Base-by-base conservation (phyloP, 371 early-diverging fungal genomes). In the Apophysomyces ossiformis region DNA sequence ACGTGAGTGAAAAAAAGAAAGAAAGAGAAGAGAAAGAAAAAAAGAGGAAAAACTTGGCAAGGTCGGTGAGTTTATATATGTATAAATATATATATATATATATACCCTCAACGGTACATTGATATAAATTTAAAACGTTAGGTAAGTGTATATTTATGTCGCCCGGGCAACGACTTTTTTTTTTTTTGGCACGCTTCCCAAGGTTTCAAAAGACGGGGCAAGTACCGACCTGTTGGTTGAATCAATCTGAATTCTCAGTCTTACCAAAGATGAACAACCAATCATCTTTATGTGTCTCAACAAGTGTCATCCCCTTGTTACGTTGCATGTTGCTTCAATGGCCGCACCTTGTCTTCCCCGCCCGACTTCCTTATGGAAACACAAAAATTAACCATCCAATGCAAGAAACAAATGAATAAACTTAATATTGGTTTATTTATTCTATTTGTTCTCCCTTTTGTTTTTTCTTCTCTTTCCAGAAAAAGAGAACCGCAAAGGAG, bases 261-360 rank as follows among this genome's bases (percentile, higher is more conserved):
- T 26, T n/a, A 50, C 21, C 21, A n/a, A 47, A 47, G 50, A 7
- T 50, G 5, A 18, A 21, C 11, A 50, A 11, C 50, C 50, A 50
- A 50, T 50, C n/a, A 50, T 50, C n/a, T 50, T 7, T 7, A n/a
- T 50, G n/a, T 9, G 7, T 26, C 26, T 11, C 21, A 50, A 50
- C n/a, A 26, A 21, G 50, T 18, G 50, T 50, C 50, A 50, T 50
- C 50, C 50, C 46, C 21, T 50, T 26, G 50, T 50, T 50, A 50
- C 50, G 50, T 50, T 18, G 50, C 50, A 50, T 50, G 50, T 50
- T 50, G 50, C 50, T 50, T 50, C 18, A 50, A 50, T 50, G 50
- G 50, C 50, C 50, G 50, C 26, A 26, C 50, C 41, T 41, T 41
- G 41, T 13, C 26, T 26, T 50, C 50, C 50, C 50, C 50, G 50